phyloP scores from a whole-genome alignment of 129 eudicot genomes.

The Cynara cardunculus region DNA sequence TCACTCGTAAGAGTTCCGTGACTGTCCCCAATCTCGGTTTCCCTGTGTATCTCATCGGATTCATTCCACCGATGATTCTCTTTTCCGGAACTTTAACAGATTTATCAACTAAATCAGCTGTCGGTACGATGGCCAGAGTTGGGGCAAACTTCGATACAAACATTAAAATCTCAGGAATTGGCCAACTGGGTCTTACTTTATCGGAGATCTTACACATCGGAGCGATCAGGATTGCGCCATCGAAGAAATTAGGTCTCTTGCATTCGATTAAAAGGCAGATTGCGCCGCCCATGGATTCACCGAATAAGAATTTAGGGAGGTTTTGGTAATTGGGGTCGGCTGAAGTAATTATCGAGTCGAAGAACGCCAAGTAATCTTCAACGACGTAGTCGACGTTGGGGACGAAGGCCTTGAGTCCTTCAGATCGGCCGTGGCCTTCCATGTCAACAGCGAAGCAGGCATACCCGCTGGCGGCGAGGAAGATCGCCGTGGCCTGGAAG shows the following conservation, averaged over 20 bases:
- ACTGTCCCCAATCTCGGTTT: conserved; percentile 90
- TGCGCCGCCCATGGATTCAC: conserved; percentile 98
- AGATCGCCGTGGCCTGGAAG: conserved; percentile 76
- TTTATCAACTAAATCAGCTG: conserved; percentile 69
- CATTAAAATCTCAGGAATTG: conserved; percentile 68
- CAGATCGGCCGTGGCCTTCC: conserved; percentile 79
- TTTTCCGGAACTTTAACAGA: conserved; percentile 74
- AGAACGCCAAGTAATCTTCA: conserved; percentile 55
- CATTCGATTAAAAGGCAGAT: conserved; percentile 59
- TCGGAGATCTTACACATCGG: conserved; percentile 88
- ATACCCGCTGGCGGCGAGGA: conserved; percentile 66
- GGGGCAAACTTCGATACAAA: conserved; percentile 62
- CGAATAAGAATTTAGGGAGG: conserved; percentile 57
- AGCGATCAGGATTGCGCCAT: conserved; percentile 69
- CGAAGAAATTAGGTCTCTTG: conserved; percentile 32
- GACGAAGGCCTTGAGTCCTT: conserved; percentile 76
- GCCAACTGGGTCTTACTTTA: conserved; percentile 74
- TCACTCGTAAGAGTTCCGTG: conserved; percentile 56
- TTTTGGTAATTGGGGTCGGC: conserved; percentile 15
- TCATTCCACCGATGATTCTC: conserved; percentile 46
- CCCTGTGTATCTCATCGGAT: conserved; percentile 79
- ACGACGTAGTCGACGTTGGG: conserved; percentile 68
- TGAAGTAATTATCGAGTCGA: conserved; percentile 23
- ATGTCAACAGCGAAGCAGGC: conserved; percentile 82
- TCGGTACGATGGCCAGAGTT: conserved; percentile 75